Base-by-base conservation (phyloP, 805 yeast species). In the Ogataea corticis region DNA sequence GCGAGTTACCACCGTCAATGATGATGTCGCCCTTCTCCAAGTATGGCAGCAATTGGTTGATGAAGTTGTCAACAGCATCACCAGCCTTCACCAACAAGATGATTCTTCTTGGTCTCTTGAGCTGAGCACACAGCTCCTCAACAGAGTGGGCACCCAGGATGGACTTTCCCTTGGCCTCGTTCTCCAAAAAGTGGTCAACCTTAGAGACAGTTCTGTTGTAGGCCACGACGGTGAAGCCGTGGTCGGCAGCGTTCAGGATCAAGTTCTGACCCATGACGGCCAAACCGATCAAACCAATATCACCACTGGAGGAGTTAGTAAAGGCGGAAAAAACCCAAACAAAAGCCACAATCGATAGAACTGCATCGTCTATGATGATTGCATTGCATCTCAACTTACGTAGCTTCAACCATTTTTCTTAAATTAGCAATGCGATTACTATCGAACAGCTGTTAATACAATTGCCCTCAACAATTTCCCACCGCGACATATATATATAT, bases 201-300 rank as follows among this genome's bases (percentile, higher is more conserved):
- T 89, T 92, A 43, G 96, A 73, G 51, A 84, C 88, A 50, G 98
- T 94, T 83, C 99, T 89, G 94, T 92, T 92, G 86, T 80, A 94
- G 52, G 97, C 97, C 65, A 89, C 96, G 63, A 94, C 98, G 57
- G 96, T 89, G 80, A 81, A 92, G 49, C 97, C 97, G 77, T 92
- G 96, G 80, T 92, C 99, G 60, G 99, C 99, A 66, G 95, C 96
- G 74, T 92, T 92, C 59, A 92, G 80, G 70, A 92, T 89, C 80
- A 92, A 78, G 82, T 92, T 92, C 80, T 87, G 96, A 74, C 99
- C 99, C 99, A 92, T 92, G 60, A 92, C 99, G 85, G 99, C 99
- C 81, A 92, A 82, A 70, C 99, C 99, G 67, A 94, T 91, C 71
- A 92, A 87, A 73, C 97, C 99, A 72, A 92, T 83, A 84, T 92